A percentile compares a stretch with the other conserved stretches of the same genome.
Evolutionary conservation across 306 rosid species (phyloP).

Genomic region (Malus sieversii): DNA sequence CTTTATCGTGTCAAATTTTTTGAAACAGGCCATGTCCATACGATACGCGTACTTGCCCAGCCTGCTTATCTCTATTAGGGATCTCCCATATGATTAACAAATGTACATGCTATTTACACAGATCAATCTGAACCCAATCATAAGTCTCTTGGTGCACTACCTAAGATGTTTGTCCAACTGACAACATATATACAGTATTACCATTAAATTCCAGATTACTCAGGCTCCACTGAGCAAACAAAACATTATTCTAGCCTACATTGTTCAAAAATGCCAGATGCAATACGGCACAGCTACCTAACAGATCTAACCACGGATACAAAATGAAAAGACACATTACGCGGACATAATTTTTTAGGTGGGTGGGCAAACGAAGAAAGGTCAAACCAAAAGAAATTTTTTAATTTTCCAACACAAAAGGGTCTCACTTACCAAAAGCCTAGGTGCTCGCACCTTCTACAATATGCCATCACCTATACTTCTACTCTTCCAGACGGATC

Average conservation of each 20-base stretch:
- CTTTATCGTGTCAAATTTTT: background rate
- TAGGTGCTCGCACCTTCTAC: background rate
- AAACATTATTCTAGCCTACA: background rate
- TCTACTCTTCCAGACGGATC: background rate
- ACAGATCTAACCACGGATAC: background rate
- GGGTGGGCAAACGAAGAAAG: background rate
- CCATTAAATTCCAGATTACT: background rate
- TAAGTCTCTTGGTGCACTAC: background rate
- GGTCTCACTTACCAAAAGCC: background rate
- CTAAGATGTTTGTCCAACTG: background rate
- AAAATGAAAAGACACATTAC: background rate
- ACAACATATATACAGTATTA: background rate
- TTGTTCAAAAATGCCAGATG: background rate
- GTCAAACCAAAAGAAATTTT: background rate
- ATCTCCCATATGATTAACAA: background rate
- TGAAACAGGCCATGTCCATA: background rate
- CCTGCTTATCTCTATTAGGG: background rate
- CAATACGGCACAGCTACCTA: background rate
- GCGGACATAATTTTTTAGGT: background rate
- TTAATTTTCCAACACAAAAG: background rate
- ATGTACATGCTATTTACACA: background rate
- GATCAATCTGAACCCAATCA: background rate
- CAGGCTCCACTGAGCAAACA: background rate
- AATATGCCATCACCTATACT: background rate
- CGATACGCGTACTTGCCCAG: background rate